Evolutionary conservation across 345 rosid species (phyloP), one percentile per base, ranked within the genome.

Genomic region (Aegle marmelos): DNA sequence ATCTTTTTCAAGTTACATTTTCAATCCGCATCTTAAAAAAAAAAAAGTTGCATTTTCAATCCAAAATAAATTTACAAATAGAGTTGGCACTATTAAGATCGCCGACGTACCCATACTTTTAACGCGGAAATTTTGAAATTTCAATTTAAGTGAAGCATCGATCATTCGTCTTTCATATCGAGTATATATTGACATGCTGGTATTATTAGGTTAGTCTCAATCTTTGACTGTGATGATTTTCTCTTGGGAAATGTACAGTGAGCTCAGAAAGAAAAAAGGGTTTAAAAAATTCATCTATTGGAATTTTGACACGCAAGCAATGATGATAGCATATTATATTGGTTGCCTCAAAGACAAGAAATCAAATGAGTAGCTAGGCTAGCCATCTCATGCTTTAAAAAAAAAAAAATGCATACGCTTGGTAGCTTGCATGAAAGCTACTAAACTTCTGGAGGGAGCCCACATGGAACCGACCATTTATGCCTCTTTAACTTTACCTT

Each of bases 391-490:
- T 34, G 16, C 7, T 0, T 36, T n/a, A n/a, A n/a, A n/a, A n/a
- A n/a, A n/a, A n/a, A 58, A 39, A 41, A 28, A 2, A 64, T 54
- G 31, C 30, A 76, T 68, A 48, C 31, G 56, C 16, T 17, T 14
- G 39, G 22, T 34, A 8, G 53, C 28, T 22, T n/a, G 48, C 48
- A 36, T 36, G 72, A 45, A 39, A 36, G 54, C 31, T 11, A 41
- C 70, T 33, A 6, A 31, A 65, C n/a, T 31, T 64, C 22, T 11
- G 48, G 48, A 41, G 28, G 10, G 50, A 36, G 22, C 56, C 30
- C 53, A 77, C 75, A 59, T 39, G 68, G 34, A n/a, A 39, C 70
- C 70, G 64, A 71, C 80, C 62, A n/a, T n/a, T n/a, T n/a, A n/a
- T n/a, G n/a, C n/a, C n/a, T 17, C 57, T 16, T 50, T 17, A 17